phyloP scores from a whole-genome alignment of 1,139 yeast genomes.

The Casaregolazyma suthepensis region DNA sequence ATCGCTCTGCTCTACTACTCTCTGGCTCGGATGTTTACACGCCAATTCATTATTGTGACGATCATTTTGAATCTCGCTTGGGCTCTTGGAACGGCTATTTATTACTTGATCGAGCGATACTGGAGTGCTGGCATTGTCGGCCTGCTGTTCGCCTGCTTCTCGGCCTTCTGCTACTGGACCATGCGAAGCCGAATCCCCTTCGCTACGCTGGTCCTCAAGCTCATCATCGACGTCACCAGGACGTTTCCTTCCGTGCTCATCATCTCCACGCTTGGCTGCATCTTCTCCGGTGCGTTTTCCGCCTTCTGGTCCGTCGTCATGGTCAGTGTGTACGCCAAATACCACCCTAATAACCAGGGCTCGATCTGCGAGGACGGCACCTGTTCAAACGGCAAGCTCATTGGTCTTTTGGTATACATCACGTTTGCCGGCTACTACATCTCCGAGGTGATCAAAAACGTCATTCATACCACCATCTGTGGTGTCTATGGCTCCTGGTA shows the following conservation, averaged over 20 bases:
- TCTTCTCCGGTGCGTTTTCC: constrained; percentile 59
- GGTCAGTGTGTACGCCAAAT: constrained; percentile 72
- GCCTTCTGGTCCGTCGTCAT: constrained; percentile 60
- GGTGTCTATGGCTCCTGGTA: constrained; percentile 94
- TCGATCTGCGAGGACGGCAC: constrained; percentile 57
- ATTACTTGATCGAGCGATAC: constrained; percentile 51
- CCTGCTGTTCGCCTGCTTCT: constrained; percentile 42
- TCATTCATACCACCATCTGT: constrained; percentile 78
- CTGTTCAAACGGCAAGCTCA: constrained; percentile 60
- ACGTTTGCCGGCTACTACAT: constrained; percentile 84
- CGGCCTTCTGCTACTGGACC: constrained; percentile 70
- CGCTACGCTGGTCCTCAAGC: constrained; percentile 67
- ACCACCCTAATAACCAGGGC: constrained; percentile 44
- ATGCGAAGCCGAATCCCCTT: constrained; percentile 64
- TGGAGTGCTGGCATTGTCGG: constrained; percentile 79
- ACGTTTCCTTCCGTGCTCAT: constrained; percentile 62
- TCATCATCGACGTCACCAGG: constrained; percentile 71
- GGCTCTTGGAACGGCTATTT: constrained; percentile 71
- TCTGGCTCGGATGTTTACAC: constrained; percentile 60
- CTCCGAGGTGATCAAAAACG: constrained; percentile 75
- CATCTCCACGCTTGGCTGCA: constrained; percentile 58
- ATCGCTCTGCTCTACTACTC: constrained; percentile 51
- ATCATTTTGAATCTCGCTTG: constrained; percentile 60
- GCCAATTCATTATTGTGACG: constrained; percentile 62
- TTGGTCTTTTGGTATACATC: constrained; percentile 60